Conservation (phyloP, 2,329 filamentous ascomycete species). For the Fusarium pseudoanthophilum region DNA sequence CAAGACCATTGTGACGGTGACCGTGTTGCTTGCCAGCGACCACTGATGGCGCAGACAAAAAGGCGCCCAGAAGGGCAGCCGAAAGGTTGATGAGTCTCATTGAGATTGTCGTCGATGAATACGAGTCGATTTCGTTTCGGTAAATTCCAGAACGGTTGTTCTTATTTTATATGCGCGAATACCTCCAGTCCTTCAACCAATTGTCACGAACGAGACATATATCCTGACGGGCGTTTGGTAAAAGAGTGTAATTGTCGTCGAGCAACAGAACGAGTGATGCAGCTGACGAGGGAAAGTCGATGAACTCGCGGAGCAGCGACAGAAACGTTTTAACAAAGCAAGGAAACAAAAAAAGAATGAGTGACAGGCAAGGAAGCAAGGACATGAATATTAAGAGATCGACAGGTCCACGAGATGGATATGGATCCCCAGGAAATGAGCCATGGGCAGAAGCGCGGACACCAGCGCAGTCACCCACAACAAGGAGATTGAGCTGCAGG, state of each 20-base stretch:
- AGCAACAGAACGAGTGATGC: slow-evolving; percentile 43
- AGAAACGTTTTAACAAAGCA: slow-evolving; percentile 39
- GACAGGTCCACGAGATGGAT: slow-evolving; percentile 37
- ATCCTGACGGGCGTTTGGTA: slow-evolving; percentile 18
- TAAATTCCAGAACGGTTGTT: slow-evolving; percentile 35
- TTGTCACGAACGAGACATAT: slow-evolving; percentile 36
- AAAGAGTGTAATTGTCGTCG: slow-evolving; percentile 41
- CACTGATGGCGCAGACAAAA: slow-evolving; percentile 57
- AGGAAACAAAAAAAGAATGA: slow-evolving; percentile 32
- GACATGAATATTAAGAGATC: slow-evolving; percentile 40
- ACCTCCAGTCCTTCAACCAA: slow-evolving; percentile 31
- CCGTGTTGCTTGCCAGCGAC: slow-evolving; percentile 49
- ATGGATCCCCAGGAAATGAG: slow-evolving; percentile 46
- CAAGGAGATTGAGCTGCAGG: slow-evolving; percentile 39
- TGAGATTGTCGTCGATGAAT: slow-evolving; percentile 41
- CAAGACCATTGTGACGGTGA: slow-evolving; percentile 52
- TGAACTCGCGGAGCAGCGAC: slow-evolving; percentile 37
- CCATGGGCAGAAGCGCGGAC: slow-evolving; percentile 37
- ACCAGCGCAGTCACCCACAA: slow-evolving; percentile 27
- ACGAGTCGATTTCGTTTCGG: slow-evolving; percentile 31
- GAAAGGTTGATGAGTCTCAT: slow-evolving; percentile 67
- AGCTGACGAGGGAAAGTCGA: slow-evolving; percentile 31
- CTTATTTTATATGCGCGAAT: slow-evolving; percentile 29
- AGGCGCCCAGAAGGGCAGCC: slow-evolving; percentile 59
- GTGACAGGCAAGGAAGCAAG: slow-evolving; percentile 29